phyloP scores from a whole-genome alignment of 192 early-diverging fungal species.

The Pecoramyces ruminantium region DNA sequence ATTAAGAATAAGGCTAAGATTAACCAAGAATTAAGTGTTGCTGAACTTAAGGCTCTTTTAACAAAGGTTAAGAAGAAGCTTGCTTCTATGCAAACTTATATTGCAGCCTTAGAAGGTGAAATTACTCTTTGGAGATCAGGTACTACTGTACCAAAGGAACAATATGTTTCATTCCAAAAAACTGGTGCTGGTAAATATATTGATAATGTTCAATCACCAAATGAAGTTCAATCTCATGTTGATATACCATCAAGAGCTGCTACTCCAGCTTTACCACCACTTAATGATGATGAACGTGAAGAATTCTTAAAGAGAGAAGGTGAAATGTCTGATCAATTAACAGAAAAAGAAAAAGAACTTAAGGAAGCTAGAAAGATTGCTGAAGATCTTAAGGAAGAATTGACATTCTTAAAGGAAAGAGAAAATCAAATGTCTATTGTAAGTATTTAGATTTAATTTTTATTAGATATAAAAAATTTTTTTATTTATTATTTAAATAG shows the following conservation, averaged over 20 bases:
- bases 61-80: conserved; percentile 76
- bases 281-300: conserved; percentile 81
- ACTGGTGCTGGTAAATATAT: neutral
- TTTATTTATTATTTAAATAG: too few species aligned
- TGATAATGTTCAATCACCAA: conserved; percentile 15
- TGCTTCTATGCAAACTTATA: conserved; percentile 66
- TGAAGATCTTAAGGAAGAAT: conserved; percentile 52
- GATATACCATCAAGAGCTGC: conserved; percentile 32
- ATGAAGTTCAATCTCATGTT: conserved; percentile 20
- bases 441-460: neutral
- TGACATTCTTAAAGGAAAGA: conserved; percentile 47
- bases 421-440: conserved; percentile 14
- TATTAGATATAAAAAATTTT: too few species aligned
- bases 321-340: conserved; percentile 81
- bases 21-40: conserved; percentile 86
- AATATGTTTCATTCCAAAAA: conserved; percentile 5
- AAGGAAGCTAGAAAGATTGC: conserved; percentile 34
- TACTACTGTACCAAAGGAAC: conserved; percentile 25
- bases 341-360: conserved; percentile 79
- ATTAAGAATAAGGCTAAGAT: conserved; percentile 99
- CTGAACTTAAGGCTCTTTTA: conserved; percentile 86
- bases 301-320: conserved; percentile 90
- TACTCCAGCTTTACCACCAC: conserved; percentile 51
- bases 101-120: conserved; percentile 72
- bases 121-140: conserved; percentile 77